Base-by-base conservation (phyloP, 2,329 filamentous ascomycete species). In the Hypocrella siamensis region DNA sequence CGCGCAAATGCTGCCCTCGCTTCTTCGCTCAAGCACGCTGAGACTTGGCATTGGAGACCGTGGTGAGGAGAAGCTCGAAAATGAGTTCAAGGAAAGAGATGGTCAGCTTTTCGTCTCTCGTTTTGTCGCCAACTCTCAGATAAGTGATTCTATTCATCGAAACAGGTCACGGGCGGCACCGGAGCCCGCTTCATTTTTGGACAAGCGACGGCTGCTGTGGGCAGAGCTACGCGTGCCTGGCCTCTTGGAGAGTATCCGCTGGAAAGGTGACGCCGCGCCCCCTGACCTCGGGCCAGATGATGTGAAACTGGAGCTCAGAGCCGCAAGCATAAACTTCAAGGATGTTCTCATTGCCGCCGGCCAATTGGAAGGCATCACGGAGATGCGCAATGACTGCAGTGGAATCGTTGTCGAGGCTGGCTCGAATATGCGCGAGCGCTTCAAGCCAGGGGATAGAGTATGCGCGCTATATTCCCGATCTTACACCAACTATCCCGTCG, bases 321-420 rank as follows among this genome's bases (percentile, higher is more conserved):
- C 46, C 2, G 36, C 43, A 8, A 44, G 49, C 11, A 40, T 55
- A 31, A 52, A 54, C 37, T 54, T 56, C 40, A 51, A 51, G 26
- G 53, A 57, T 26, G 46, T 56, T 4, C 43, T 54, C 3, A 46
- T 56, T 15, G 47, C 52, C 3, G 35, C 52, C 12, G 55, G 54
- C 3, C 46, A 52, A 30, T 38, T 56, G 4, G 40, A 44, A 1
- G 42, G 45, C 1, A 36, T 44, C 7, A 41, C 39, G 2, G 33
- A 38, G 10, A 48, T 58, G 40, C 48, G 46, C 3, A 45, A 46
- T 5, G 56, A 57, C 31, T 47, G 46, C 17, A 42, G 49, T 4
- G 56, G 56, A 4, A 34, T 50, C 5, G 40, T 54, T 3, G 38
- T 43, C 2, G 40, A 42, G 8, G 47, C 15, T 10, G 25, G 25